Conservation (phyloP, 148 eudicot genomes). For the Rhododendron vialii region DNA sequence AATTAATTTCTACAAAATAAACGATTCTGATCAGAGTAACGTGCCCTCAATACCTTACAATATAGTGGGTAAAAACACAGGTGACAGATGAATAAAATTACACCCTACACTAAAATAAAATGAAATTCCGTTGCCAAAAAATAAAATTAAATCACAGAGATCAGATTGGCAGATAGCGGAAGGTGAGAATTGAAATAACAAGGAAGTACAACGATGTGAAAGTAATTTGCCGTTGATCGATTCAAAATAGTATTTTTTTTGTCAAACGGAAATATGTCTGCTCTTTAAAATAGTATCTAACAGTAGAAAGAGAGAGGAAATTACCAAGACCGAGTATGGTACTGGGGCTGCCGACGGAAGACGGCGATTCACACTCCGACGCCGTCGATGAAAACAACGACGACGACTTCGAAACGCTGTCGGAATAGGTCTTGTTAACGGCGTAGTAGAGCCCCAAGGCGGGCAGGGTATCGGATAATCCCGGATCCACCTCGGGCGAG, state of each 20-base stretch:
- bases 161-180: neutral
- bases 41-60: too few relatives aligned
- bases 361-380: constrained; percentile 38
- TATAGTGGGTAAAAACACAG: too few relatives aligned
- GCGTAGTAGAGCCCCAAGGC: constrained; percentile 66
- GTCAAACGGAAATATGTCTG: too few relatives aligned
- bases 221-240: neutral
- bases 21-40: neutral
- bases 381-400: constrained; percentile 18
- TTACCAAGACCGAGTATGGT: constrained; percentile 62
- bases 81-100: too few relatives aligned
- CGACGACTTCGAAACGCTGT: constrained; percentile 39
- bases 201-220: neutral
- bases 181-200: neutral
- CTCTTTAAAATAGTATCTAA: neutral
- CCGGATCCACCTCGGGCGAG: constrained; percentile 50
- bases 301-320: neutral
- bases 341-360: constrained; percentile 51
- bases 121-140: too few relatives aligned
- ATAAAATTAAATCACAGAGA: neutral
- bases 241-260: neutral
- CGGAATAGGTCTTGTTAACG: constrained; percentile 52
- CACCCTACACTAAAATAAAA: too few relatives aligned
- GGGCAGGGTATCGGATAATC: constrained; percentile 60
- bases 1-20: neutral